Evolutionary conservation across 768 basidiomycete genomes (phyloP), one percentile per base, ranked within the genome.

Genomic region (Leccinellum rugosiceps): DNA sequence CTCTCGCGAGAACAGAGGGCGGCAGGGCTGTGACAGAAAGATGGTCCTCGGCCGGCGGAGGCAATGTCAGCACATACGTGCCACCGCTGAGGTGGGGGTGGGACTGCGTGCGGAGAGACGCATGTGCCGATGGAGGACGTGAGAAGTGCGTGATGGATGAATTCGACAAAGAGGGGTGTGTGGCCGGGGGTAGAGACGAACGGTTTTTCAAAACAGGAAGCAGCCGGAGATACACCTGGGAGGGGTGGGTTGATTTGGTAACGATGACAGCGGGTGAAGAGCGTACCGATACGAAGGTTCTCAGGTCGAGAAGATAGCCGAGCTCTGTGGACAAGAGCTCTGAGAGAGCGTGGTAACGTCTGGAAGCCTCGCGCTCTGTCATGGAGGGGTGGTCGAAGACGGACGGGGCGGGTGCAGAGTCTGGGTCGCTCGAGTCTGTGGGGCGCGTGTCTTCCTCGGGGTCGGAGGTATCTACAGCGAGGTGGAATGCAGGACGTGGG

Each of bases 321-420:
- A 84, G 76, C 76, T 98, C 96, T 1, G 94, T 95, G 56, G 83
- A 78, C 25, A 98, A 79, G 41, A 98, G 76, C 73, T 98, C 96
- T 62, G 84, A 78, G 50, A 98, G 80, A 6, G 92, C 89, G 65
- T 97, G 87, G 60, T 81, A 87, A 55, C 76, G 79, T 50, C 84
- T 70, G 14, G 77, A 62, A 34, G 76, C 66, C 49, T 86, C 84
- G 32, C 56, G 53, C 13, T 58, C 53, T 6, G 50, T 10, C 19
- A 34, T 23, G 44, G 47, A 9, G 17, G 52, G n/a, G 53, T 50
- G 7, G 23, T 41, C 10, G 10, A n/a, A 35, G n/a, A 28, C n/a
- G 9, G 43, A 2, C 10, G 34, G 47, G 17, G 25, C 21, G 4
- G 35, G 4, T 15, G 31, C 7, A 10, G 55, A 26, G 15, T 56